phyloP scores from a whole-genome alignment of 179 eudicot genomes.

The Spinacia oleracea region DNA sequence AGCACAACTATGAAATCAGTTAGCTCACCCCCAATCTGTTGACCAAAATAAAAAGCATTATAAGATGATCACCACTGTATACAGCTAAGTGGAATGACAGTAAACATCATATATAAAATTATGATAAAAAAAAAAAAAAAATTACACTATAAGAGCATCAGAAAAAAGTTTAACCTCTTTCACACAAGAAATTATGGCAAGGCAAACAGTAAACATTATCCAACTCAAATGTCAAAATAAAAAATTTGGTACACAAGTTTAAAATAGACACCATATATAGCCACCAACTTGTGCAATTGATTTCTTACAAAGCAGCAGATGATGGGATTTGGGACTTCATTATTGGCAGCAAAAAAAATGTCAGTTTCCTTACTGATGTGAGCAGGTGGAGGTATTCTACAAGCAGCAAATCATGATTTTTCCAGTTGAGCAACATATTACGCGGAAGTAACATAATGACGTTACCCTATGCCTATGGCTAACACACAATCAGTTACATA shows the following conservation, averaged over 20 bases:
- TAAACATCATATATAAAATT: background rate
- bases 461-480: background rate
- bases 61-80: background rate
- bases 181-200: background rate
- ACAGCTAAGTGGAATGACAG: background rate
- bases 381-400: background rate
- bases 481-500: background rate
- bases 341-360: background rate
- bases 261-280: background rate
- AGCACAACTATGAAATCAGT: constrained; percentile 95
- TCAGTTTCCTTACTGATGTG: background rate
- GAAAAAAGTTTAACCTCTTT: background rate
- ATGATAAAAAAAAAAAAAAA: background rate
- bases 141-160: background rate
- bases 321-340: background rate
- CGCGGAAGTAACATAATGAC: background rate
- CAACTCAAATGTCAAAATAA: background rate
- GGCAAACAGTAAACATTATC: background rate
- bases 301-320: background rate
- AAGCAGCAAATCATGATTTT: background rate
- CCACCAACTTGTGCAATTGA: background rate
- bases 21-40: constrained; percentile 92
- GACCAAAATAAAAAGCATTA: background rate
- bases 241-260: background rate
- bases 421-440: background rate